Conservation (phyloP, 106 monocot species). For the Platanthera guangdongensis region DNA sequence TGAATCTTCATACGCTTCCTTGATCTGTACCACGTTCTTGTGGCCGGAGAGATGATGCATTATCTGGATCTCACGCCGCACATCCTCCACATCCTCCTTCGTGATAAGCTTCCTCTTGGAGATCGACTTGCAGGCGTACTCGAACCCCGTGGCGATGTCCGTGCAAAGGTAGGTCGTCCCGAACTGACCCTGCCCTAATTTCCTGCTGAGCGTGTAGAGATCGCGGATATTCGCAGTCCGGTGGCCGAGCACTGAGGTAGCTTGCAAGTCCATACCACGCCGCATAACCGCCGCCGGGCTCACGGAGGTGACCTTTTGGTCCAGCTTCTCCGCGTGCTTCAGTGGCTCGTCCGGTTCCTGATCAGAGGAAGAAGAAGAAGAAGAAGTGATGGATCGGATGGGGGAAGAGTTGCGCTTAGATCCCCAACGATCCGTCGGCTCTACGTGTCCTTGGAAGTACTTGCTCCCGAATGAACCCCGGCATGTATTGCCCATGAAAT, state of each 20-base stretch:
- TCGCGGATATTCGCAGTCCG: conserved; percentile 37
- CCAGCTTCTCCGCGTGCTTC: neutral
- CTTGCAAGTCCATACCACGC: conserved; percentile 4
- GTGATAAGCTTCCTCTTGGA: conserved; percentile 53
- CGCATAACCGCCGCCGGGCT: too few species aligned
- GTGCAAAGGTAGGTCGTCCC: conserved; percentile 52
- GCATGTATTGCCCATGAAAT: conserved; percentile 76
- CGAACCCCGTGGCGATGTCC: conserved; percentile 41
- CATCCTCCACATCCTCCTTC: conserved; percentile 57
- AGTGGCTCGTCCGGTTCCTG: neutral
- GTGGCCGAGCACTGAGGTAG: conserved; percentile 35
- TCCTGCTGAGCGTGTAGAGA: conserved; percentile 45
- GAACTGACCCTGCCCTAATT: conserved; percentile 70
- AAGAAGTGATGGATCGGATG: neutral
- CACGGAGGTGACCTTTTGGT: neutral
- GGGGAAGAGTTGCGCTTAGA: conserved; percentile 3
- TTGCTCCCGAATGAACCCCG: conserved; percentile 33
- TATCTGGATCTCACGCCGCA: conserved; percentile 64
- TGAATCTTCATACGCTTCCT: conserved; percentile 54
- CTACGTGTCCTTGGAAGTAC: conserved; percentile 3
- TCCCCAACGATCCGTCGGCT: conserved; percentile 8
- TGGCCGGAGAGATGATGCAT: conserved; percentile 69
- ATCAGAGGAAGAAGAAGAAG: neutral
- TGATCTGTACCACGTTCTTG: conserved; percentile 48
- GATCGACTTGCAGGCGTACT: conserved; percentile 68